Evolutionary conservation across 2,329 filamentous ascomycete genomes (phyloP), one percentile per base, ranked within the genome.

Genomic region (Geosmithia putterillii): DNA sequence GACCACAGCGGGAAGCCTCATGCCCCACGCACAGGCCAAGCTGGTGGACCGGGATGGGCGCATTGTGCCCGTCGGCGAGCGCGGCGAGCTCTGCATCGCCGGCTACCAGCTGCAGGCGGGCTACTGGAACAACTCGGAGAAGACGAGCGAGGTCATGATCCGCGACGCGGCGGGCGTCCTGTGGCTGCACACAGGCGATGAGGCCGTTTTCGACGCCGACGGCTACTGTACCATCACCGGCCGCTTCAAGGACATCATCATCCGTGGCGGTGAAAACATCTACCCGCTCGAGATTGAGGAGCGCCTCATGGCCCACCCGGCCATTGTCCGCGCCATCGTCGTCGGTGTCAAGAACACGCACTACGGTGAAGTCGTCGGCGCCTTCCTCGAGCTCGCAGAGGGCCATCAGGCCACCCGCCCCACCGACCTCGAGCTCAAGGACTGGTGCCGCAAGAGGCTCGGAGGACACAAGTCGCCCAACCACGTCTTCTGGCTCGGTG

Each of bases 191-290:
- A 85, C 81, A 0, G 81, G 81, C 0, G 83, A 89, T 53, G 72
- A 84, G 48, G 73, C 86, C 28, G 68, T 81, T 7, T 76, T 80
- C 45, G 81, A 86, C 46, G 73, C 77, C 28, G 62, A 76, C 8
- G 83, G 81, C 0, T 85, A 84, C 54, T 86, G 81, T 50, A 71
- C 67, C 7, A 86, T 88, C 50, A 87, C 83, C 0, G 83, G 83
- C 1, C 68, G 83, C 18, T 85, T 86, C 62, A 87, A 87, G 63
- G 83, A 88, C 46, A 86, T 87, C 32, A 86, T 87, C 45, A 87
- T 87, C 47, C 68, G 83, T 52, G 83, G 81, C 44, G 82, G 82
- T 40, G 81, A 86, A 59, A 86, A 86, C 59, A 75, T 71, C 56
- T 84, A 86, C 54, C 83, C 83, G 1, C 70, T 86, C 19, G 82